Base-by-base conservation (phyloP, 805 yeast species). In the Candida hungchunana region DNA sequence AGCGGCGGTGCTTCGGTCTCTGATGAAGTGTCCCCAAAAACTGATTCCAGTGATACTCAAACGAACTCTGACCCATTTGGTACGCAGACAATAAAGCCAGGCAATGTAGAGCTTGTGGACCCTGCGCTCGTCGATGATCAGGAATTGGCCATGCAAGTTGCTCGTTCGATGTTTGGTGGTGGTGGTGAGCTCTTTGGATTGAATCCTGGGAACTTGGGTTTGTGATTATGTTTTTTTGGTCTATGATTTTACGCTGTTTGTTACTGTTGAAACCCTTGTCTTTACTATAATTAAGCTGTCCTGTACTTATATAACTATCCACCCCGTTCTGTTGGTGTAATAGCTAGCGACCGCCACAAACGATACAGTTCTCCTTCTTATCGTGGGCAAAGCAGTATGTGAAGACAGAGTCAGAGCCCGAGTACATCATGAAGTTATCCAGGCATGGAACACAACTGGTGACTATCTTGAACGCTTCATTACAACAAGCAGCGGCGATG, bases 401-500 rank as follows among this genome's bases (percentile, higher is more conserved):
- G 59, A 81, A 85, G 4, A 82, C 77, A 1, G 90, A 84, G 35
- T 76, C 78, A 36, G 81, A 80, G 0, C 97, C 97, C 18, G 88
- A 76, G 52, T 85, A 85, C 76, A 82, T 83, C 84, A 86, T 80
- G 55, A 83, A 83, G 60, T 87, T 89, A 41, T 77, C 73, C 47
- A 84, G 60, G 13, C 63, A 62, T 0, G 88, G 90, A 42, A 77
- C 77, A 38, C 77, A 66, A 36, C 80, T 76, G 2, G 95, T 77
- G 28, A 85, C 71, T 17, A 88, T 66, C 53, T 89, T 89, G 58
- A 86, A 75, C 2, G 82, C 85, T 57, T 88, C 96, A 44, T 82
- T 83, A 53, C 93, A 82, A 56, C 95, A 84, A 6, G 87, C 71
- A 0, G 93, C 94, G 0, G 97, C 96, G 21, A 90, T 75, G 16